Conservation (phyloP, 176 grass and related monocot species). For the Guadua angustifolia region DNA sequence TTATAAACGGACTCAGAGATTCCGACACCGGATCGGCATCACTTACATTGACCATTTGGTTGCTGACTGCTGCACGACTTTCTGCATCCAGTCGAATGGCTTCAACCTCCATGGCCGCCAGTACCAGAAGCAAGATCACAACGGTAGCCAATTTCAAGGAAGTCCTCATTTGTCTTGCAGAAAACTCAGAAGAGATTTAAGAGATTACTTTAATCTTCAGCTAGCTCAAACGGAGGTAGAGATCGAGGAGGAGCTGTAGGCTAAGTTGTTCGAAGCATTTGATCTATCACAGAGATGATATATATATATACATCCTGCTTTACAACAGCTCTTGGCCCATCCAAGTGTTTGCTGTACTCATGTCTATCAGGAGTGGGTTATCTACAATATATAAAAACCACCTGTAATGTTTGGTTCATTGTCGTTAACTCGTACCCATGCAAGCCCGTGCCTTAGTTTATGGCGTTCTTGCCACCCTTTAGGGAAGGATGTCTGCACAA, state of each 20-base stretch:
- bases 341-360: constrained; percentile 21
- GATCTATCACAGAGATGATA: not conserved
- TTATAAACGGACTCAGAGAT: not conserved
- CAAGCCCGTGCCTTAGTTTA: constrained; percentile 24
- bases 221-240: not conserved
- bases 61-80: constrained; percentile 29
- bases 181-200: not conserved
- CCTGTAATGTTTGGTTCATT: constrained; percentile 32
- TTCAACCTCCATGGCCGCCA: constrained; percentile 26
- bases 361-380: constrained; percentile 28
- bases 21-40: not conserved
- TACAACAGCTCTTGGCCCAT: not conserved
- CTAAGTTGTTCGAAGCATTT: constrained; percentile 28
- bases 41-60: constrained; percentile 44
- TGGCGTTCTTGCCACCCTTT: constrained; percentile 18
- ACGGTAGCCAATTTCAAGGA: not conserved
- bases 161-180: constrained; percentile 41
- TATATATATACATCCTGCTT: constrained; percentile 42
- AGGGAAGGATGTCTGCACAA: constrained; percentile 26
- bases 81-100: constrained; percentile 59
- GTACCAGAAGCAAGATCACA: constrained; percentile 28
- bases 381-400: constrained; percentile 18
- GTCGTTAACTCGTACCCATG: constrained; percentile 17
- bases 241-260: not conserved
- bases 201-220: not conserved